Evolutionary conservation across 768 basidiomycete genomes (phyloP).

Genomic region (Naganishia kalamii): DNA sequence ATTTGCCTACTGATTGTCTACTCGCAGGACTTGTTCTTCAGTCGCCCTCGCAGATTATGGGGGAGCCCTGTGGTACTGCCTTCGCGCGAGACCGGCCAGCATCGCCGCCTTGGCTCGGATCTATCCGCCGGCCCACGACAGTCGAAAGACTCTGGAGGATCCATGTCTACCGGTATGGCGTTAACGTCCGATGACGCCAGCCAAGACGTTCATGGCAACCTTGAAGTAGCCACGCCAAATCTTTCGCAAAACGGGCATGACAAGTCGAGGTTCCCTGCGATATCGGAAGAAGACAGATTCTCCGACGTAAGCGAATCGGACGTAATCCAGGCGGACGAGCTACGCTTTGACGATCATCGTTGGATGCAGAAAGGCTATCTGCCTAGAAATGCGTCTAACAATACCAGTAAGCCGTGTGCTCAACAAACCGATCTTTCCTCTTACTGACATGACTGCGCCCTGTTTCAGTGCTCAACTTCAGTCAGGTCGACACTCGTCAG

Average conservation of each 20-base stretch:
- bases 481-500: neutral
- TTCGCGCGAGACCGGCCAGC: neutral
- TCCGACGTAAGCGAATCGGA: neutral
- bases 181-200: neutral
- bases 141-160: slow-evolving; percentile 3
- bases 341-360: neutral
- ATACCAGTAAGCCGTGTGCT: slow-evolving; percentile 1
- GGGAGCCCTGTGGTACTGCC: slow-evolving; percentile 1
- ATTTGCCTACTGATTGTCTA: too few relatives aligned
- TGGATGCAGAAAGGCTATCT: slow-evolving; percentile 1
- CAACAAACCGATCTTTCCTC: neutral
- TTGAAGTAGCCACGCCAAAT: slow-evolving; percentile 1
- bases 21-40: slow-evolving; percentile 6
- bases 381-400: neutral
- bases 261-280: neutral
- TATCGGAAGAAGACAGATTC: slow-evolving; percentile 1
- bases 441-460: neutral
- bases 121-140: neutral
- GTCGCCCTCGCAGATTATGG: neutral
- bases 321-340: neutral
- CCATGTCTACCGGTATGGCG: neutral
- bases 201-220: neutral
- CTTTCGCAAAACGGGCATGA: slow-evolving; percentile 6
- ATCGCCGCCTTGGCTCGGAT: neutral
- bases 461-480: neutral